Evolutionary conservation across 1,284 basidiomycete species (phyloP).

Genomic region (Moniliophthora roreri): DNA sequence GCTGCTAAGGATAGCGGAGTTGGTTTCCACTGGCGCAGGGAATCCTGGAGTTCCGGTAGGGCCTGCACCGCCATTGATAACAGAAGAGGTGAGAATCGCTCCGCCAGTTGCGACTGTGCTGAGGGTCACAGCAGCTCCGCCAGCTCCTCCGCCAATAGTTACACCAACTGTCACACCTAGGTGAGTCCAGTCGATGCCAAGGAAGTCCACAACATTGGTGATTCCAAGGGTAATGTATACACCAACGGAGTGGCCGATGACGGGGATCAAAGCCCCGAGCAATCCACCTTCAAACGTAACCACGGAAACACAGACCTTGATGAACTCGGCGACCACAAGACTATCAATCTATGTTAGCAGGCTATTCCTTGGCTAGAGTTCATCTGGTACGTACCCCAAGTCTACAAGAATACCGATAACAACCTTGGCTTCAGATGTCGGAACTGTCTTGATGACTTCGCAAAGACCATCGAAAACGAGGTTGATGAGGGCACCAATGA

Average conservation of each 20-base stretch:
- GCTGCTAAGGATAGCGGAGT: neutral
- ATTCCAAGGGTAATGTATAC: neutral
- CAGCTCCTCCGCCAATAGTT: neutral
- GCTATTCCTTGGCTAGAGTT: too few relatives aligned
- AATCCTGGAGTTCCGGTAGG: neutral
- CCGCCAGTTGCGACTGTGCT: neutral
- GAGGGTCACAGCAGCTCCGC: neutral
- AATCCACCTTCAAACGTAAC: conserved; percentile 2
- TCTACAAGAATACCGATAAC: neutral
- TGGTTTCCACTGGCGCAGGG: too few relatives aligned
- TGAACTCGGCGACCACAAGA: neutral
- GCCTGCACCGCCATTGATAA: neutral
- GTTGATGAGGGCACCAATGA: neutral
- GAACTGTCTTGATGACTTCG: neutral
- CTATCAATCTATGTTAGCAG: neutral
- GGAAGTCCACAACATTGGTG: neutral
- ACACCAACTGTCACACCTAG: neutral
- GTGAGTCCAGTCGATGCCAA: neutral
- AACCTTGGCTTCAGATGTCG: neutral
- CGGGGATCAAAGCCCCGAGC: neutral
- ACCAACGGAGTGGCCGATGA: neutral
- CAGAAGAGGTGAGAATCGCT: neutral
- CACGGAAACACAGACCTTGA: neutral
- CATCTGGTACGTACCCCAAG: neutral
- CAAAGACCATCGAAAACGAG: neutral